A percentile compares a stretch with the other conserved stretches of the same genome.
Evolutionary conservation across 768 basidiomycete species (phyloP).

Genomic region (Goffeauzyma gilvescens): DNA sequence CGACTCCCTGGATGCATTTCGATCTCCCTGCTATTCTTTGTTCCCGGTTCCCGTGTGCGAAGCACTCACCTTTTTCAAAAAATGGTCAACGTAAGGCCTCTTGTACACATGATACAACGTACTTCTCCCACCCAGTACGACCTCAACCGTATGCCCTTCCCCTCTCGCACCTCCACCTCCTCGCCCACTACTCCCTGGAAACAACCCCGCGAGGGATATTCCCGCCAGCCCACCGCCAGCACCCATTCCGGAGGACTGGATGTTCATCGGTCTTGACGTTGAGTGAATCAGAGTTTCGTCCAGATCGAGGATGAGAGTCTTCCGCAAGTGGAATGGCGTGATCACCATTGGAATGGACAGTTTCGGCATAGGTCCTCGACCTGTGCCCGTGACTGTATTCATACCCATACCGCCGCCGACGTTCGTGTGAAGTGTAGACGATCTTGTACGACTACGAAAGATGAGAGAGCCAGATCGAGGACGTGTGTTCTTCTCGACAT

Average conservation of each 20-base stretch:
- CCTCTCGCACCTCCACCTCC: conserved; percentile 30
- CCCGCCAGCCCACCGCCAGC: conserved; percentile 33
- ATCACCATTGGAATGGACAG: conserved; percentile 13
- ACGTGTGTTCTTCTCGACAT: no score
- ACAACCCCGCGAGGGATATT: conserved; percentile 22
- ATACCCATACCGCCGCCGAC: no score
- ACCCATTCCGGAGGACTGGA: conserved; percentile 32
- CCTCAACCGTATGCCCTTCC: conserved; percentile 76
- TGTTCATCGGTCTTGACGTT: conserved; percentile 47
- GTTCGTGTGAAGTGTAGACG: background rate
- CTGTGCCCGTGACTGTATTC: no score
- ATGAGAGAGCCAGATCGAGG: conserved; percentile 7
- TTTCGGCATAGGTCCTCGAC: no score
- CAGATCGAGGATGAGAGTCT: conserved; percentile 89
- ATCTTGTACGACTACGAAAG: conserved; percentile 6
- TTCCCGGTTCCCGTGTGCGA: background rate
- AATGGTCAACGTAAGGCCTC: conserved; percentile 89
- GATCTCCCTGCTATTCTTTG: background rate
- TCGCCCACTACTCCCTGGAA: conserved; percentile 7
- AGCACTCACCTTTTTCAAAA: conserved; percentile 56
- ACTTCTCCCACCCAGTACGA: conserved; percentile 66
- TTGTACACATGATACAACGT: conserved; percentile 97
- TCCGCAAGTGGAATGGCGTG: conserved; percentile 60
- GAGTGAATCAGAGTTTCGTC: conserved; percentile 98
- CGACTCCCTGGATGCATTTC: background rate